These are phyloP conservation scores for Bruguiera gymnorhiza DNA, from an alignment of 345 rosid species.

Conservation along the genomic window DNA sequence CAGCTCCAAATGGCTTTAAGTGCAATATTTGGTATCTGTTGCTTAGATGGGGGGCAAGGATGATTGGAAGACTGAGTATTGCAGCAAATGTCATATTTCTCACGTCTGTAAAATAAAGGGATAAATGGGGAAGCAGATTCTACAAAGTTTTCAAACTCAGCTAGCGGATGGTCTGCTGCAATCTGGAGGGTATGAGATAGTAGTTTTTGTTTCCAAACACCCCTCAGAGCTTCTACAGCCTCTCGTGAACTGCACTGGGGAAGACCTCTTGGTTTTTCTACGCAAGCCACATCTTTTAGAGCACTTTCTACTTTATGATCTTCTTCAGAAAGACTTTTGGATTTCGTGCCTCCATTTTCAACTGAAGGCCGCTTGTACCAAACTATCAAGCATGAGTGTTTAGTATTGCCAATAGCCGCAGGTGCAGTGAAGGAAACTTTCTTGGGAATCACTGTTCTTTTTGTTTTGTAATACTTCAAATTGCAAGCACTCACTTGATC, in stretches of 20 bases:
- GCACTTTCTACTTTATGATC: constrained; percentile 7
- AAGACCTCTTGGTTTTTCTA: constrained; percentile 3
- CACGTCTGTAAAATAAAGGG: neutral
- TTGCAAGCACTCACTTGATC: too few relatives aligned
- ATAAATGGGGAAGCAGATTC: constrained; percentile 24
- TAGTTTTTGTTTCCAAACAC: constrained; percentile 22
- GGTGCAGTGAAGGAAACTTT: constrained; percentile 6
- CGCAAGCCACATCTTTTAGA: constrained; percentile 7
- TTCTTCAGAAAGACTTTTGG: neutral
- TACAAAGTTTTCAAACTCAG: constrained; percentile 26
- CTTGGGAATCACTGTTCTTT: neutral
- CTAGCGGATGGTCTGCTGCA: constrained; percentile 18
- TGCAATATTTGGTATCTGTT: constrained; percentile 15
- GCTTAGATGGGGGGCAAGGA: constrained; percentile 13
- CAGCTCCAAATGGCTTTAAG: constrained; percentile 30
- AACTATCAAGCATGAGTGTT: neutral
- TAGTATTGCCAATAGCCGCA: neutral
- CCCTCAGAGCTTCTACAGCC: constrained; percentile 12
- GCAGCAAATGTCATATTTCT: neutral
- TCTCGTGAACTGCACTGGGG: constrained; percentile 6
- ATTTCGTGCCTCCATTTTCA: constrained; percentile 9
- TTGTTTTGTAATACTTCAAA: too few relatives aligned
- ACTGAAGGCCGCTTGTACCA: neutral
- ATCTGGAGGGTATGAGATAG: constrained; percentile 8
- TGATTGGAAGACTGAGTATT: too few relatives aligned